A percentile compares a stretch with the other conserved stretches of the same genome.
Conservation (phyloP, 2,329 filamentous ascomycete species). For the Parascedosporium putredinis region DNA sequence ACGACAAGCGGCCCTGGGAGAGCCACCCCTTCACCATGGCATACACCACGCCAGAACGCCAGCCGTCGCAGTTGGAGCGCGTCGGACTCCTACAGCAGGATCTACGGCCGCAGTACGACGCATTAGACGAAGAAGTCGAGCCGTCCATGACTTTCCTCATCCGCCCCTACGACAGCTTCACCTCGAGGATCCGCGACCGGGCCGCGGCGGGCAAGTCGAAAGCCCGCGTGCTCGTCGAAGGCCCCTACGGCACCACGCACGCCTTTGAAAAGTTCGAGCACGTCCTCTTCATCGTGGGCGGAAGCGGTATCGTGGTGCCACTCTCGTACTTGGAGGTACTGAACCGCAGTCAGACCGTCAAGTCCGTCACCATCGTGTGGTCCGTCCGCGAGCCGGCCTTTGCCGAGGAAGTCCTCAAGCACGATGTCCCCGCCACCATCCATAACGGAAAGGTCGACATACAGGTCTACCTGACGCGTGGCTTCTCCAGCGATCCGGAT, state of each 20-base stretch:
- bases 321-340: constrained; percentile 26
- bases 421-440: constrained; percentile 21
- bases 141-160: constrained; percentile 31
- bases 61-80: constrained; percentile 18
- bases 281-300: constrained; percentile 32
- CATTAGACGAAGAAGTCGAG: not conserved
- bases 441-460: constrained; percentile 21
- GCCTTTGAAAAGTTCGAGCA: constrained; percentile 26
- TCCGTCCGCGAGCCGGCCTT: constrained; percentile 30
- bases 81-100: constrained; percentile 20
- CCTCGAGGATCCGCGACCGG: constrained; percentile 22
- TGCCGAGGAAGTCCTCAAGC: constrained; percentile 22
- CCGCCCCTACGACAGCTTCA: constrained; percentile 35
- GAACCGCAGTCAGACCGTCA: constrained; percentile 9
- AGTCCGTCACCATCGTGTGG: constrained; percentile 28
- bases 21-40: constrained; percentile 40
- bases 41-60: not conserved
- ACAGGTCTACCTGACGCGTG: constrained; percentile 25
- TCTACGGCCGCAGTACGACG: not conserved
- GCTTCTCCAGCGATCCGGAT: not conserved
- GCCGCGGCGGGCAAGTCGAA: constrained; percentile 17
- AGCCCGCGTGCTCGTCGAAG: constrained; percentile 29
- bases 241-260: constrained; percentile 31
- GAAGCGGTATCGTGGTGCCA: constrained; percentile 32
- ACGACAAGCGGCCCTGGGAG: constrained; percentile 31